Conservation (phyloP, 495 filamentous ascomycete genomes). For the Hypomontagnella monticulosa region DNA sequence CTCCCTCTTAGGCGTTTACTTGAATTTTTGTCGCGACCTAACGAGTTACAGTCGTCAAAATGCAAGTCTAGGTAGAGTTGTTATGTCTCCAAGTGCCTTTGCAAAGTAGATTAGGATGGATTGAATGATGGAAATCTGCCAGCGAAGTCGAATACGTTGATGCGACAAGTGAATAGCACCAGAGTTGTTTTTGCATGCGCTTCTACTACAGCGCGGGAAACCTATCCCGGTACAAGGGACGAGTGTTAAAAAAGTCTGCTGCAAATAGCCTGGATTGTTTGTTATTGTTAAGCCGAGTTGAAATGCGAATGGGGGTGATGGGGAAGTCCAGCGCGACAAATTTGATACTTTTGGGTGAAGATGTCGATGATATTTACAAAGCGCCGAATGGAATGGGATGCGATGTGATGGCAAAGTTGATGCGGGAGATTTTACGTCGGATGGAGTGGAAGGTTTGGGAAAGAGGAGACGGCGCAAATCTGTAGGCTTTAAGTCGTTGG, state of each 20-base stretch:
- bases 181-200: constrained; percentile 23
- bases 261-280: constrained; percentile 3
- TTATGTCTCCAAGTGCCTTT: constrained; percentile 18
- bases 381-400: constrained; percentile 18
- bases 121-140: constrained; percentile 16
- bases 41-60: constrained; percentile 39
- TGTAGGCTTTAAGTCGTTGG: constrained; percentile 27
- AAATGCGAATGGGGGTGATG: background rate
- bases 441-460: constrained; percentile 6
- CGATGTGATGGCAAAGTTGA: constrained; percentile 20
- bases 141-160: constrained; percentile 24
- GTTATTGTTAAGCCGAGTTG: constrained; percentile 16
- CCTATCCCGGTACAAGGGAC: constrained; percentile 14
- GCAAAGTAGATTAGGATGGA: constrained; percentile 25
- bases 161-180: constrained; percentile 24
- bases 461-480: constrained; percentile 26
- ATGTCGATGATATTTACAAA: constrained; percentile 21
- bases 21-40: constrained; percentile 41
- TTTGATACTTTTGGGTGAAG: constrained; percentile 14
- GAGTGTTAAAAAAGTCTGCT: constrained; percentile 18
- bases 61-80: constrained; percentile 37
- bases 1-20: constrained; percentile 34
- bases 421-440: constrained; percentile 14
- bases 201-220: constrained; percentile 32
- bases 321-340: constrained; percentile 8